Percentiles rank a stretch among this genome's conserved stretches.
These are phyloP conservation scores for Penicillium janthinellum DNA, from an alignment of 2,329 filamentous ascomycete species.

Conservation along the genomic window DNA sequence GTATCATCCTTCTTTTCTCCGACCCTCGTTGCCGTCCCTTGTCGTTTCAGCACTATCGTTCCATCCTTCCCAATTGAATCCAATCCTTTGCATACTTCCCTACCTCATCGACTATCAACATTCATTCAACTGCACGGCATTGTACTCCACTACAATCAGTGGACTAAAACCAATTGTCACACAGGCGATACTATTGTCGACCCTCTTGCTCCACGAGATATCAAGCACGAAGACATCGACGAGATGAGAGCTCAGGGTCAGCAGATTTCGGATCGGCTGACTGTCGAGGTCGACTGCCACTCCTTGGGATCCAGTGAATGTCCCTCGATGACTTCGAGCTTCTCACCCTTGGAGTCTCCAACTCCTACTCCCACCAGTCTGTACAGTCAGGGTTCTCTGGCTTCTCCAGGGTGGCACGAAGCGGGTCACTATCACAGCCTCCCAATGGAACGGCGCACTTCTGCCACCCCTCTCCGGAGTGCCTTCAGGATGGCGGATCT, in stretches of 20 bases:
- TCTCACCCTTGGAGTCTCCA: conserved; percentile 44
- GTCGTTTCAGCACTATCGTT: neutral
- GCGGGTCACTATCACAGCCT: conserved; percentile 30
- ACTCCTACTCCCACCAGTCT: conserved; percentile 43
- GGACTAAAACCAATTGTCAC: conserved; percentile 15
- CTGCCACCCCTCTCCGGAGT: conserved; percentile 37
- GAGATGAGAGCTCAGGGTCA: conserved; percentile 43
- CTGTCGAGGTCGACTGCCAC: conserved; percentile 43
- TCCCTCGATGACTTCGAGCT: conserved; percentile 44
- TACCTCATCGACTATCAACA: neutral
- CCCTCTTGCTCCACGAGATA: conserved; percentile 28
- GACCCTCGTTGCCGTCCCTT: conserved; percentile 12
- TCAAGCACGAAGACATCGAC: conserved; percentile 34
- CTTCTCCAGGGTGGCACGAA: conserved; percentile 43
- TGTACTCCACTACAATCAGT: neutral
- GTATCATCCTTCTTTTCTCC: conserved; percentile 7
- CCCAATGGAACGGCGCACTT: conserved; percentile 31
- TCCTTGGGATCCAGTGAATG: conserved; percentile 44
- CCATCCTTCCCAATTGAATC: neutral
- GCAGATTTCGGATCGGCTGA: conserved; percentile 40
- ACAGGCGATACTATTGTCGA: conserved; percentile 36
- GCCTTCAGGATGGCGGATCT: conserved; percentile 41
- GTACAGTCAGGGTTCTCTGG: conserved; percentile 42
- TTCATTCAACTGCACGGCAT: conserved; percentile 2
- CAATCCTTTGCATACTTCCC: neutral